phyloP scores from a whole-genome alignment of 2,329 filamentous ascomycete species.

The Magnaporthiopsis rhizophila region DNA sequence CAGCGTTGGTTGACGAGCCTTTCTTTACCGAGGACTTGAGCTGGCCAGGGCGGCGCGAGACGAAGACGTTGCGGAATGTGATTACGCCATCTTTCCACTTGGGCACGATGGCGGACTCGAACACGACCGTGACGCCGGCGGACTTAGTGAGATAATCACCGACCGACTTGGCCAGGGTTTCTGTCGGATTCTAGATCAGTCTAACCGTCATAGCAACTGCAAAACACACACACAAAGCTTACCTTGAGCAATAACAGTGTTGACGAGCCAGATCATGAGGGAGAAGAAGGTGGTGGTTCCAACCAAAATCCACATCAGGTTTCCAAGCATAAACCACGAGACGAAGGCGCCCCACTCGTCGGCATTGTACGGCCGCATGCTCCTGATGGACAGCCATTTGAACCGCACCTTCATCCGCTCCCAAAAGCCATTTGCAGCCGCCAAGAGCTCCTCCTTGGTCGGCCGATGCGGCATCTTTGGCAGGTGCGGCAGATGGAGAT shows the following conservation, averaged over 20 bases:
- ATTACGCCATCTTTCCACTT: slow-evolving; percentile 95
- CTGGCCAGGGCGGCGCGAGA: slow-evolving; percentile 83
- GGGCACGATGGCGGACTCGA: slow-evolving; percentile 95
- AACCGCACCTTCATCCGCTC: slow-evolving; percentile 83
- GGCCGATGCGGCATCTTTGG: slow-evolving; percentile 78
- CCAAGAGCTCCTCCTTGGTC: slow-evolving; percentile 85
- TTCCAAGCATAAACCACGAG: slow-evolving; percentile 90
- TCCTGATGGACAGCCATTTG: slow-evolving; percentile 96
- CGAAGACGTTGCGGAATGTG: slow-evolving; percentile 92
- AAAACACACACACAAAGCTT: slow-evolving; percentile 19
- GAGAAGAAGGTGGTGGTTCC: slow-evolving; percentile 98
- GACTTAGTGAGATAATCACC: slow-evolving; percentile 94
- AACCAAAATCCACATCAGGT: slow-evolving; percentile 90
- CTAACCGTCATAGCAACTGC: not conserved
- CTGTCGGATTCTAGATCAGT: slow-evolving; percentile 30
- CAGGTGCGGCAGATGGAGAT: slow-evolving; percentile 45
- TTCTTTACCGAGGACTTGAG: slow-evolving; percentile 78
- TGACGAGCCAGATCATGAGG: slow-evolving; percentile 80
- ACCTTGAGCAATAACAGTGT: slow-evolving; percentile 94
- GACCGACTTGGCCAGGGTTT: slow-evolving; percentile 87
- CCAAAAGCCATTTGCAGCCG: slow-evolving; percentile 88
- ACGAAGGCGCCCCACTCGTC: slow-evolving; percentile 95
- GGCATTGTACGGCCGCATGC: slow-evolving; percentile 85
- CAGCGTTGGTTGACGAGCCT: slow-evolving; percentile 76
- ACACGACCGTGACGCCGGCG: slow-evolving; percentile 86